Base-by-base conservation (phyloP, 495 filamentous ascomycete genomes). In the Cudoniella acicularis region DNA sequence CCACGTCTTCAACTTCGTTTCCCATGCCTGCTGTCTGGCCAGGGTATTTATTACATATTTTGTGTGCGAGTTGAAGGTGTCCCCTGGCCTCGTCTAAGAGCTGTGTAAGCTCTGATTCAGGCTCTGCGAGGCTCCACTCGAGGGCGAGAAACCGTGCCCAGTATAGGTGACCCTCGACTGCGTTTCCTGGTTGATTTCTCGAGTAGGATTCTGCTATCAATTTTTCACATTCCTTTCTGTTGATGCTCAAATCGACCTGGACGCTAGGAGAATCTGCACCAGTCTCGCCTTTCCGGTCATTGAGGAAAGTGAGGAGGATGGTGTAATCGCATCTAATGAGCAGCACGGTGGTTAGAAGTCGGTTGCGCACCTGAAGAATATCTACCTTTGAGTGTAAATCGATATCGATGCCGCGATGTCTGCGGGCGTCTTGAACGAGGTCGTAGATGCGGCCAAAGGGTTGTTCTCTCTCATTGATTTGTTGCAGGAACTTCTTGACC, bases 381-480 rank as follows among this genome's bases (percentile, higher is more conserved):
- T 73, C 67, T 54, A 73, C 70, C 22, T 79, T 73, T 24, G 79
- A 73, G 21, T 65, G 52, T 59, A 85, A 79, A 10, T 67, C 61
- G 1, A 67, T 67, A 18, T 64, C 51, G 16, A 65, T 68, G 30
- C 69, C 64, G 40, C 74, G 71, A 36, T 75, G 72, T 16, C 73
- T 67, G 21, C 73, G 73, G 3, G 77, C 77, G 43, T 79, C 73
- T 52, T 78, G 65, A 23, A 85, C 80, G 58, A 84, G 68, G 52
- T 75, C 67, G 18, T 75, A 74, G 9, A 89, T 81, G 13, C 75
- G 73, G 42, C 77, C 73, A 54, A 84, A 84, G 0, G 85, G 85
- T 54, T 88, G 83, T 69, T 88, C 86, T 48, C 79, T 73, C 59
- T 73, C 64, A 43, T 66, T 62, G 13, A 84, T 79, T 36, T 75